Evolutionary conservation across 371 early-diverging fungal genomes (phyloP).

Genomic region (Funneliformis caledonium): DNA sequence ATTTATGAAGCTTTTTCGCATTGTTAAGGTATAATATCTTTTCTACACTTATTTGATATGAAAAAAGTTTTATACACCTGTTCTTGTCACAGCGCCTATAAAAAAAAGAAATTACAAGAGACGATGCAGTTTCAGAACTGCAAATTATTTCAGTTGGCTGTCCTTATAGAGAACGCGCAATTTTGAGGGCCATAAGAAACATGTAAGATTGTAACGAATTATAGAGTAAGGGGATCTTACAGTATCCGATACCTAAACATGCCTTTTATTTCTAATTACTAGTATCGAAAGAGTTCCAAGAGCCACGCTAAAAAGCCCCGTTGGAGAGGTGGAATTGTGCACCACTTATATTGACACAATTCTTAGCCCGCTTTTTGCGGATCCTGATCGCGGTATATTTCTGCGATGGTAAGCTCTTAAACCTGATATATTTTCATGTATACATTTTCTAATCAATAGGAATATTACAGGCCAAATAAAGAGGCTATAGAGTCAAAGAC

Average conservation of each 20-base stretch:
- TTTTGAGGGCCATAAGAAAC: conserved; percentile 35
- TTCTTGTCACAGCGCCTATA: conserved; percentile 35
- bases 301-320: conserved; percentile 17
- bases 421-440: conserved; percentile 34
- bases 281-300: conserved; percentile 33
- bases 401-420: conserved; percentile 34
- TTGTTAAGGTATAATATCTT: conserved; percentile 27
- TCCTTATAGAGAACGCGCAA: conserved; percentile 13
- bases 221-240: neutral
- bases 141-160: conserved; percentile 6
- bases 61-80: conserved; percentile 19
- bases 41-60: conserved; percentile 7
- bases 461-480: conserved; percentile 27
- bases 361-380: neutral
- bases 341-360: conserved; percentile 25
- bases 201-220: conserved; percentile 35
- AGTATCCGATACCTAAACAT: neutral
- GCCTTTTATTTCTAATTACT: neutral
- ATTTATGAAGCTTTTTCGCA: conserved; percentile 18
- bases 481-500: conserved; percentile 16
- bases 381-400: conserved; percentile 32
- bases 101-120: conserved; percentile 15
- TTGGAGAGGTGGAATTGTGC: conserved; percentile 31
- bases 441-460: conserved; percentile 32
- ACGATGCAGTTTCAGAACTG: conserved; percentile 28